Percentiles rank a stretch among this genome's conserved stretches.
Evolutionary conservation across 768 basidiomycete species (phyloP).

Genomic region (Amanita rimosa): DNA sequence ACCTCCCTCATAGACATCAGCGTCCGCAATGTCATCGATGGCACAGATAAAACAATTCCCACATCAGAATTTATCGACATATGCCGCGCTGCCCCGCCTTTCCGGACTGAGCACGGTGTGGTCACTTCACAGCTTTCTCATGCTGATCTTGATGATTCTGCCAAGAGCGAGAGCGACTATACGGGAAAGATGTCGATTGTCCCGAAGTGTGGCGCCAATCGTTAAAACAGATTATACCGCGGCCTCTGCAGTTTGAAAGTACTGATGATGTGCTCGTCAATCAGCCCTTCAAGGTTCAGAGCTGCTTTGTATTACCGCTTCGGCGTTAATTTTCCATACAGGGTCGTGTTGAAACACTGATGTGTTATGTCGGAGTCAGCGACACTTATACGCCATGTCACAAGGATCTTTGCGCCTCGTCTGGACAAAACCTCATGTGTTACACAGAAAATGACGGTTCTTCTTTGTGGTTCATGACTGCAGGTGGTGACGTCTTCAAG

Average conservation of each 20-base stretch:
- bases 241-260: conserved; percentile 37
- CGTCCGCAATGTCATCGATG: conserved; percentile 53
- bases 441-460: conserved; percentile 63
- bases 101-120: conserved; percentile 29
- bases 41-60: conserved; percentile 40
- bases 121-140: background rate
- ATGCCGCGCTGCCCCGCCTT: conserved; percentile 23
- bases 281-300: conserved; percentile 39
- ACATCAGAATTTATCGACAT: conserved; percentile 41
- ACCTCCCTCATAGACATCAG: conserved; percentile 32
- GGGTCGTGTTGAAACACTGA: conserved; percentile 63
- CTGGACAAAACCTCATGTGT: conserved; percentile 83
- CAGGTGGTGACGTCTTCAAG: conserved; percentile 38
- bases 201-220: conserved; percentile 56
- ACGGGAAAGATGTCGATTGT: conserved; percentile 72
- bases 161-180: conserved; percentile 49
- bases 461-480: conserved; percentile 85
- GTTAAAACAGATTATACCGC: conserved; percentile 43
- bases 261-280: conserved; percentile 38
- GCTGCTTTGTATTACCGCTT: background rate
- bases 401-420: conserved; percentile 77
- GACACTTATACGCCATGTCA: conserved; percentile 81
- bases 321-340: conserved; percentile 13
- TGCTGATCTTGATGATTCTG: background rate
- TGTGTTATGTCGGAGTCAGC: conserved; percentile 77